Evolutionary conservation across 805 yeast species (phyloP), one percentile per base, ranked within the genome.

Genomic region (Metschnikowia rubicola): DNA sequence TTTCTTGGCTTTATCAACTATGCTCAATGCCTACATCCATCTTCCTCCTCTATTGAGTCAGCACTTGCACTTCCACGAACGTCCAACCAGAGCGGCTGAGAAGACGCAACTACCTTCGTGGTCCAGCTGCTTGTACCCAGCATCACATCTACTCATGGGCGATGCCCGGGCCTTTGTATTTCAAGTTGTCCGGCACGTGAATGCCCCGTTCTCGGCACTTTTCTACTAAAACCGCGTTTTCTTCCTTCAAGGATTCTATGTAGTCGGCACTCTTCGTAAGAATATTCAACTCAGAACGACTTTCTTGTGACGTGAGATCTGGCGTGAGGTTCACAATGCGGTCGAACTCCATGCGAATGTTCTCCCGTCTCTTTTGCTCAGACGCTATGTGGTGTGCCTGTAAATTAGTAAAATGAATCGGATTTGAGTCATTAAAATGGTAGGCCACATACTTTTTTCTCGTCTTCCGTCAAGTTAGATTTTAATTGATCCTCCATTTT

Each of bases 311-410:
- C 1, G 78, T 72, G 37, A 91, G 68, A 8, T 78, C 81, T 0
- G 97, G 97, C 1, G 94, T 89, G 8, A 88, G 63, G 1, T 76
- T 72, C 0, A 90, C 91, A 19, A 91, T 72, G 46, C 77, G 78
- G 57, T 87, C 95, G 59, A 88, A 91, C 9, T 89, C 91, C 9
- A 83, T 78, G 38, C 97, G 72, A 19, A 92, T 88, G 36, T 91
- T 88, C 54, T 84, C 88, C 51, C 98, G 73, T 57, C 98, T 74
- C 59, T 86, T 86, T 62, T 89, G 91, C 62, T 91, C 98, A 0
- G 91, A 84, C 5, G 87, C 87, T 8, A 88, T 86, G 59, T 87
- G 96, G 55, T 84, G 87, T 5, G 83, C 84, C 81, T 83, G 39
- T 10, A 7, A 2, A 52, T 56, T 50, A 56, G 58, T 39, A 21